phyloP scores from a whole-genome alignment of 805 yeast genomes.

The Cyberlindnera maritima region DNA sequence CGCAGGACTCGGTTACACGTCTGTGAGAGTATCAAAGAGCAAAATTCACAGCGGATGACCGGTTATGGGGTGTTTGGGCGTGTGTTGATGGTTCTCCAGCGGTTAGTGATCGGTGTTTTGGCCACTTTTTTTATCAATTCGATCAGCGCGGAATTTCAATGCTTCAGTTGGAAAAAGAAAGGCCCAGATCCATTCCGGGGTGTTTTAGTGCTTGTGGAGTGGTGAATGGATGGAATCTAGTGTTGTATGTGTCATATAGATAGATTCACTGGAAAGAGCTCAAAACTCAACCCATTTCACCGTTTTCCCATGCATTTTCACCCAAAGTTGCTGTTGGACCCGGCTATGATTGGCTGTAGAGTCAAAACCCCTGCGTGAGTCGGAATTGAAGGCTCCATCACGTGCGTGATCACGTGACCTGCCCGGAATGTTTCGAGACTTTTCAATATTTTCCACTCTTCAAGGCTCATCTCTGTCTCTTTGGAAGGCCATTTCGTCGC shows the following conservation, averaged over 20 bases:
- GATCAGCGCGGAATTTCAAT: slow-evolving; percentile 13
- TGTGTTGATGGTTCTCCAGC: neutral
- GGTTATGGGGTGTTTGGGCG: neutral
- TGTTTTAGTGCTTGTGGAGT: neutral
- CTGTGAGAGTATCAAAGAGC: neutral
- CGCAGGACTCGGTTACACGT: neutral
- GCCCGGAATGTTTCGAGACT: neutral
- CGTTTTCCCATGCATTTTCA: no score
- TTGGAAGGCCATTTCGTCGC: no score
- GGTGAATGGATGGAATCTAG: no score
- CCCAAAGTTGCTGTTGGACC: neutral
- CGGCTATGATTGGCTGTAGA: neutral
- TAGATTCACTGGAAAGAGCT: no score
- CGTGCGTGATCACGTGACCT: neutral
- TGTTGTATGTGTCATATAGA: no score
- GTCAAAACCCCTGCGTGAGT: neutral
- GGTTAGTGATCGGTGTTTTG: neutral
- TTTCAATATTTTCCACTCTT: neutral
- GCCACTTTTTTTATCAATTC: slow-evolving; percentile 15
- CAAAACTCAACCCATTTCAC: no score
- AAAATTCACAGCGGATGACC: neutral
- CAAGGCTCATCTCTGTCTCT: neutral
- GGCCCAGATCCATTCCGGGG: no score
- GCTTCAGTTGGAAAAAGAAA: no score
- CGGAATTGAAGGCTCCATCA: neutral